Percentiles rank a stretch among this genome's conserved stretches.
phyloP scores from a whole-genome alignment of 305 asterid species.

The Fraxinus nigra region DNA sequence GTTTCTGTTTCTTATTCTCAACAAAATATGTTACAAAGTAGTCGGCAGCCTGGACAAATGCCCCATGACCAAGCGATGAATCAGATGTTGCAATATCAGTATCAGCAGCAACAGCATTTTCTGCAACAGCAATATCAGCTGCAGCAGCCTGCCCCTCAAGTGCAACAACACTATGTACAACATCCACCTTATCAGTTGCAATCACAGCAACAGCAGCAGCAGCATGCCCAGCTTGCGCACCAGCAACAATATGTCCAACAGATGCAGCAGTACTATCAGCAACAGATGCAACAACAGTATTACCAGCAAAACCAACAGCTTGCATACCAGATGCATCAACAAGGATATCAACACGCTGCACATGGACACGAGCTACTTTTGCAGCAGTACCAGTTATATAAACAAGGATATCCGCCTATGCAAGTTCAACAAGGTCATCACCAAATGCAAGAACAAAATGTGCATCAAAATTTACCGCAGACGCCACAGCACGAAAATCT shows the following conservation, averaged over 20 bases:
- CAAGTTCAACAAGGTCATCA: constrained; percentile 42
- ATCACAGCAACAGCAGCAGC: constrained; percentile 21
- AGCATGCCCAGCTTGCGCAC: constrained; percentile 17
- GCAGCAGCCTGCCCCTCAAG: constrained; percentile 31
- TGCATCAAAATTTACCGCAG: constrained; percentile 32
- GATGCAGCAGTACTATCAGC: constrained; percentile 31
- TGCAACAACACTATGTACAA: constrained; percentile 45
- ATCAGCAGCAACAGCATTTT: constrained; percentile 58
- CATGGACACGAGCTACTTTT: constrained; percentile 43
- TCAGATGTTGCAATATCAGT: constrained; percentile 57
- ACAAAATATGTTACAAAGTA: constrained; percentile 27
- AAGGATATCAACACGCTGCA: constrained; percentile 39
- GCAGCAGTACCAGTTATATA: constrained; percentile 64
- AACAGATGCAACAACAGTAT: constrained; percentile 34
- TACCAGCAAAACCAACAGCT: constrained; percentile 25
- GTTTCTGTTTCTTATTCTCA: constrained; percentile 41
- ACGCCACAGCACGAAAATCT: constrained; percentile 27
- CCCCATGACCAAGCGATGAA: constrained; percentile 34
- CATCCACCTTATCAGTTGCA: constrained; percentile 39
- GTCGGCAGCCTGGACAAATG: constrained; percentile 34
- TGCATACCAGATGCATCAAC: constrained; percentile 43
- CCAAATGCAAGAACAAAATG: constrained; percentile 36
- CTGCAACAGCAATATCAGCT: constrained; percentile 52
- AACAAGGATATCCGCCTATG: constrained; percentile 37
- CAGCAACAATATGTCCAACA: constrained; percentile 37